Conservation (phyloP, 768 basidiomycete species). For the Pleurotus tuoliensis region DNA sequence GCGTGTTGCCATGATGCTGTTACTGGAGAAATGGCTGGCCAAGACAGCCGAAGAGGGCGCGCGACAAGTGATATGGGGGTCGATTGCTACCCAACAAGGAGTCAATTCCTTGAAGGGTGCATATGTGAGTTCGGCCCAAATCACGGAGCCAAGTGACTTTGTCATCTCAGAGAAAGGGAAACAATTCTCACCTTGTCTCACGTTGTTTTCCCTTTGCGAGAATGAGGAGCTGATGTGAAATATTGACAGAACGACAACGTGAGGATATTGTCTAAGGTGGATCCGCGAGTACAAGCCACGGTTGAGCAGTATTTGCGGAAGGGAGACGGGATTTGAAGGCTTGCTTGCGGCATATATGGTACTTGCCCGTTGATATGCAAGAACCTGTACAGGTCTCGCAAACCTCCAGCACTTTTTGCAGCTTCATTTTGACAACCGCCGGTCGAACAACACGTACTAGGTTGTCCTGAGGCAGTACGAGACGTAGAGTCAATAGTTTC, state of each 20-base stretch:
- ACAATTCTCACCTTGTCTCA: slow-evolving; percentile 14
- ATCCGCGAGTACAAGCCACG: slow-evolving; percentile 11
- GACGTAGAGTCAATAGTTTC: too few relatives aligned
- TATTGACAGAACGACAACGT: slow-evolving; percentile 15
- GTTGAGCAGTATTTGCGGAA: slow-evolving; percentile 15
- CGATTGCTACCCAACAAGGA: slow-evolving; percentile 19
- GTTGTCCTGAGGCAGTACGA: too few relatives aligned
- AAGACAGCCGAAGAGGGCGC: slow-evolving; percentile 34
- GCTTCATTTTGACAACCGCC: too few relatives aligned
- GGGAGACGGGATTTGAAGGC: too few relatives aligned
- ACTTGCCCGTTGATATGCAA: too few relatives aligned
- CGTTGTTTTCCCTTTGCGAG: too few relatives aligned
- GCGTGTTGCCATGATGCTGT: neutral
- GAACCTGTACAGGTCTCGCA: too few relatives aligned
- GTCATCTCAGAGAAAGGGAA: slow-evolving; percentile 27
- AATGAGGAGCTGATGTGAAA: neutral
- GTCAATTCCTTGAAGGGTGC: slow-evolving; percentile 22
- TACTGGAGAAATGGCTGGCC: slow-evolving; percentile 29
- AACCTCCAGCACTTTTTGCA: too few relatives aligned
- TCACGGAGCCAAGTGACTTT: slow-evolving; percentile 30
- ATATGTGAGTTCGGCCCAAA: slow-evolving; percentile 19
- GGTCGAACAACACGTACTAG: too few relatives aligned
- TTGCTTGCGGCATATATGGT: too few relatives aligned
- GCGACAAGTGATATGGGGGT: slow-evolving; percentile 29
- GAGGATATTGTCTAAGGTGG: slow-evolving; percentile 15